phyloP scores from a whole-genome alignment of 306 rosid species.

The Fragaria iinumae region DNA sequence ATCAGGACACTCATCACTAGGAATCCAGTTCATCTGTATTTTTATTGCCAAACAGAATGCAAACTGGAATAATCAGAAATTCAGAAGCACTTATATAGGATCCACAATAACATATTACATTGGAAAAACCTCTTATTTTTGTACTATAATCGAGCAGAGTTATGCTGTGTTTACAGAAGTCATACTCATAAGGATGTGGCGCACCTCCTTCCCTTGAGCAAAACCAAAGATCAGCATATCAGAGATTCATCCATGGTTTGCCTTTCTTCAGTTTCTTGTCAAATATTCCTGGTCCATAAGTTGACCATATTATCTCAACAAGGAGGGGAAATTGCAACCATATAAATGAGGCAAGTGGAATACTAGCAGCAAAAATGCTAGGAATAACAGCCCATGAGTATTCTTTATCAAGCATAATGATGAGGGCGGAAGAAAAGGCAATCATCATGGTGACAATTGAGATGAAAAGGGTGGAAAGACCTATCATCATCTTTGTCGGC shows the following conservation, averaged over 20 bases:
- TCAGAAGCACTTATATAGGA: neutral
- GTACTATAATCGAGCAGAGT: too few relatives aligned
- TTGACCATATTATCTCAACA: neutral
- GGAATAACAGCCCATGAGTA: conserved; percentile 28
- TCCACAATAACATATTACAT: neutral
- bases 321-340: conserved; percentile 27
- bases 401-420: conserved; percentile 15
- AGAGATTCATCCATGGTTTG: neutral
- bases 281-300: conserved; percentile 31
- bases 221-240: too few relatives aligned
- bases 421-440: conserved; percentile 37
- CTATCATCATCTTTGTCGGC: conserved; percentile 39
- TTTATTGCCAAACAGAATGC: neutral
- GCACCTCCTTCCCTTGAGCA: too few relatives aligned
- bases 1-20: too few relatives aligned
- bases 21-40: neutral
- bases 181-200: neutral
- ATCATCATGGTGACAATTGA: conserved; percentile 50
- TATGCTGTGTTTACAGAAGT: neutral
- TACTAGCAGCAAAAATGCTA: conserved; percentile 5
- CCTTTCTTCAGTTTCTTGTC: too few relatives aligned
- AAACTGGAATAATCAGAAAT: too few relatives aligned
- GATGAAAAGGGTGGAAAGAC: conserved; percentile 38
- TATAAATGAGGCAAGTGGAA: conserved; percentile 34
- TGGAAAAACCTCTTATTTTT: neutral